Percentiles rank a stretch among this genome's conserved stretches.
These are phyloP conservation scores for Volvariella surrecta DNA, from an alignment of 1,284 basidiomycete genomes.

Conservation along the genomic window DNA sequence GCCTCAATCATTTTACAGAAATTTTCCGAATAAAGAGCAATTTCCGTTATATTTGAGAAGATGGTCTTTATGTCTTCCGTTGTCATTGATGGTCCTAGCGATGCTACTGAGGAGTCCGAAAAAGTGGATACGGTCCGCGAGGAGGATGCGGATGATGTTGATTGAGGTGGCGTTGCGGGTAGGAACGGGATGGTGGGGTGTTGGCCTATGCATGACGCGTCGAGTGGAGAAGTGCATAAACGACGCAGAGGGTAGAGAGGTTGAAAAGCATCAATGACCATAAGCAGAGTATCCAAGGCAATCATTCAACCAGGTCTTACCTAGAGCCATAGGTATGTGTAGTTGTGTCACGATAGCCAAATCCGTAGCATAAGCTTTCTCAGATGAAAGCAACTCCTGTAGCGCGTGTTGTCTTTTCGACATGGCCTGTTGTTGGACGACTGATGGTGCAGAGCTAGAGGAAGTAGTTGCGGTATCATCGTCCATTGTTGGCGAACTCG, in stretches of 20 bases:
- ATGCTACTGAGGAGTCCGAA: constrained; percentile 40
- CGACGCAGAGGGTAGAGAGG: constrained; percentile 1
- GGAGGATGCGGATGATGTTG: constrained; percentile 30
- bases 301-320: constrained; percentile 24
- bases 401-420: constrained; percentile 81
- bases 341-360: constrained; percentile 79
- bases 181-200: constrained; percentile 28
- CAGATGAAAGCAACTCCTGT: constrained; percentile 77
- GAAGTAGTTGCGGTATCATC: no score
- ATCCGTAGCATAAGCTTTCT: constrained; percentile 84
- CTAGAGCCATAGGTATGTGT: constrained; percentile 72
- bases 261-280: background rate
- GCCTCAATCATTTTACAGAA: constrained; percentile 53
- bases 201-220: constrained; percentile 28
- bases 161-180: constrained; percentile 22
- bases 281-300: constrained; percentile 8
- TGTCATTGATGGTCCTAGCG: constrained; percentile 49
- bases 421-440: constrained; percentile 13
- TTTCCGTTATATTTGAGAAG: constrained; percentile 73
- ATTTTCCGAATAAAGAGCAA: constrained; percentile 64
- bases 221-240: background rate
- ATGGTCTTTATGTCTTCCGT: constrained; percentile 65
- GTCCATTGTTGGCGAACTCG: no score
- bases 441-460: no score
- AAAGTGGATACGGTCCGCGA: constrained; percentile 47